A percentile compares a stretch with the other conserved stretches of the same genome.
These are phyloP conservation scores for Psidium guajava DNA, from an alignment of 345 rosid genomes.

Conservation along the genomic window DNA sequence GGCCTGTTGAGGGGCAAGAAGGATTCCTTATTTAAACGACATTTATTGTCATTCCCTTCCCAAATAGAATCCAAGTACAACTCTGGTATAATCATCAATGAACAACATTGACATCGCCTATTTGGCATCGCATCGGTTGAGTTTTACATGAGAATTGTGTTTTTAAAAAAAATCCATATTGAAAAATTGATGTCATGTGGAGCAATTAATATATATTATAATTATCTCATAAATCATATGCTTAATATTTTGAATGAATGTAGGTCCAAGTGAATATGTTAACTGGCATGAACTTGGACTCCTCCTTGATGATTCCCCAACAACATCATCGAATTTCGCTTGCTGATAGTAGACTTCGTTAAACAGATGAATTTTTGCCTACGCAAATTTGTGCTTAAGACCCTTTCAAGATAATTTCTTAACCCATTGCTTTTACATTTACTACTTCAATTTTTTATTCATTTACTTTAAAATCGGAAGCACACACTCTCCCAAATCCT, in stretches of 20 bases:
- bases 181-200: too few species aligned
- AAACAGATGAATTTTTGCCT: too few species aligned
- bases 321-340: too few species aligned
- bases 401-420: neutral
- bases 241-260: too few species aligned
- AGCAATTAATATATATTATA: too few species aligned
- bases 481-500: neutral
- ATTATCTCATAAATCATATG: too few species aligned
- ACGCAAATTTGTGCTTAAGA: too few species aligned
- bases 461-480: neutral
- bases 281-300: too few species aligned
- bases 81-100: neutral
- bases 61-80: neutral
- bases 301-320: too few species aligned
- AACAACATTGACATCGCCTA: neutral
- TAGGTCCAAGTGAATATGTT: too few species aligned
- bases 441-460: neutral
- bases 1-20: neutral
- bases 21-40: neutral
- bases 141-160: neutral
- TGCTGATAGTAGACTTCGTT: too few species aligned
- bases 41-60: neutral
- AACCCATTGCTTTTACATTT: neutral
- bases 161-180: too few species aligned
- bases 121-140: neutral